Evolutionary conservation across 1,139 yeast species (phyloP), one percentile per base, ranked within the genome.

Genomic region (Candida buenavistaensis): DNA sequence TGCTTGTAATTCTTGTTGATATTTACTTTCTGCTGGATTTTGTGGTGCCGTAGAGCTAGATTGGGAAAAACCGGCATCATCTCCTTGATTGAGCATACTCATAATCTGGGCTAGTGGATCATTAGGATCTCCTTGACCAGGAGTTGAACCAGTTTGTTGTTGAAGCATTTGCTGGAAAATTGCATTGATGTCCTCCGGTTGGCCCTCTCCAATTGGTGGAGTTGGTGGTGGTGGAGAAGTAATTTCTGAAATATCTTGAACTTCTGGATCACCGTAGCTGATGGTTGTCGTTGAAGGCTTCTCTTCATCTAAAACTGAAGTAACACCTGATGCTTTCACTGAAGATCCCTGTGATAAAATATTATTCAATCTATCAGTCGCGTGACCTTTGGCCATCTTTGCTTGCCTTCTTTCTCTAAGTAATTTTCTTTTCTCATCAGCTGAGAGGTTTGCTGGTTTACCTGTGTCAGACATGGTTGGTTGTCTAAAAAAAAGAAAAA

Each of bases 351-450:
- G 71, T 29, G 55, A 48, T 39, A 69, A 55, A 20, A 70, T 70
- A 28, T 44, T 73, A 43, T 74, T 77, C 48, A 83, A 58, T 39
- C 92, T 64, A 12, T 68, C 67, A 3, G 75, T 53, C 14, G 80
- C 83, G 31, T 72, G 71, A 3, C 84, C 82, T 41, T 74, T 66
- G 35, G 71, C 66, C 68, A 83, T 72, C 55, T 81, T 82, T 45
- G 85, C 83, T 33, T 79, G 82, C 47, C 90, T 69, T 52, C 88
- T 72, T 51, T 83, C 89, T 41, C 89, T 70, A 25, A 82, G 59
- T 19, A 80, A 49, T 38, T 68, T 64, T 48, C 81, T 75, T 59
- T 78, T 81, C 49, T 83, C 90, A 28, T 79, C 82, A 4, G 80
- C 83, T 20, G 74, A 55, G 34, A 74, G 33, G 33, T 57, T 32